Evolutionary conservation across 768 basidiomycete species (phyloP).

Genomic region (Lyophyllum shimeji): DNA sequence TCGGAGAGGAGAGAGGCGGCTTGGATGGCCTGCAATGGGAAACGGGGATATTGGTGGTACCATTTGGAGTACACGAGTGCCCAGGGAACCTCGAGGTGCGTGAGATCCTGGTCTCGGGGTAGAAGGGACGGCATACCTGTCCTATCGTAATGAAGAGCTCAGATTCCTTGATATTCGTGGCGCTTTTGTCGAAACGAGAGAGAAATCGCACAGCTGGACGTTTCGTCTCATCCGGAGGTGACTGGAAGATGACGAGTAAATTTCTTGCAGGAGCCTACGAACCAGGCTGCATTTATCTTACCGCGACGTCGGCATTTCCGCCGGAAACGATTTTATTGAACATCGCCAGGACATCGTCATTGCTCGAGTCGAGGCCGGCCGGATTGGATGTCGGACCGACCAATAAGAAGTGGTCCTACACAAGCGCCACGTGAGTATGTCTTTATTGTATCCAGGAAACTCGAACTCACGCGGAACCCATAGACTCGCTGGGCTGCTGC

Average conservation of each 20-base stretch:
- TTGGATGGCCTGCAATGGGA: constrained; percentile 47
- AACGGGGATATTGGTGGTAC: constrained; percentile 60
- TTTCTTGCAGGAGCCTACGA: too few species aligned
- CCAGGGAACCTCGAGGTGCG: constrained; percentile 49
- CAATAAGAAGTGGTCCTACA: constrained; percentile 50
- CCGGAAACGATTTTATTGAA: constrained; percentile 45
- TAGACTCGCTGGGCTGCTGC: constrained; percentile 35
- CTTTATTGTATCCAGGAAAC: background rate
- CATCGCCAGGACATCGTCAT: constrained; percentile 37
- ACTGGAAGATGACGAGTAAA: constrained; percentile 17
- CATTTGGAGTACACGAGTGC: constrained; percentile 49
- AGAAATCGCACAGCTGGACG: constrained; percentile 47
- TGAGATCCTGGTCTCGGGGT: background rate
- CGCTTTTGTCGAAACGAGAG: constrained; percentile 57
- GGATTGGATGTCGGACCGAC: constrained; percentile 50
- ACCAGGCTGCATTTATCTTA: constrained; percentile 17
- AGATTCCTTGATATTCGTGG: constrained; percentile 60
- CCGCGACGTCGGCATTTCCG: constrained; percentile 44
- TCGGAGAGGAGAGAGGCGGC: constrained; percentile 48
- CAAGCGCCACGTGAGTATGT: background rate
- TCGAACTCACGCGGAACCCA: constrained; percentile 41
- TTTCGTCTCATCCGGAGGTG: constrained; percentile 22
- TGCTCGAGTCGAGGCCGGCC: constrained; percentile 29
- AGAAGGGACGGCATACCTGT: constrained; percentile 29
- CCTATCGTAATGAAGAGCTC: constrained; percentile 48